Conservation (phyloP, 176 grass and related monocot genomes). For the Bromus sterilis region DNA sequence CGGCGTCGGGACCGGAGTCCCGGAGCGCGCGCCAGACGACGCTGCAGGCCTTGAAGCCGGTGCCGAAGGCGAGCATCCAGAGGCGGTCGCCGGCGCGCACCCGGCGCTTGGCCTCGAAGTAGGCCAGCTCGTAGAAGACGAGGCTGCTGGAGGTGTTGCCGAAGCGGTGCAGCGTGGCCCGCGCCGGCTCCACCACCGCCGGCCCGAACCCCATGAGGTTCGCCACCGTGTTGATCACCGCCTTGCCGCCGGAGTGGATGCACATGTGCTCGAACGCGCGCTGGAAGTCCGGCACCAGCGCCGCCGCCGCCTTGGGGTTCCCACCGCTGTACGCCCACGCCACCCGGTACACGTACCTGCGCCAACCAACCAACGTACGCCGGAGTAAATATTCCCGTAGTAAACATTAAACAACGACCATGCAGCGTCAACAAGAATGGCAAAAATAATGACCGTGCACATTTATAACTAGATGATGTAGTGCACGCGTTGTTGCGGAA, state of each 20-base stretch:
- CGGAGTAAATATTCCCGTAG: background rate
- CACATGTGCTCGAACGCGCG: slow-evolving; percentile 87
- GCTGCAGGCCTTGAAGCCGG: slow-evolving; percentile 79
- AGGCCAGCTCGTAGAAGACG: slow-evolving; percentile 92
- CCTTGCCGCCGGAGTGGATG: slow-evolving; percentile 85
- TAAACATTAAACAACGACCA: background rate
- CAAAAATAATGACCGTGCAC: background rate
- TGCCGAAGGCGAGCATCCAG: slow-evolving; percentile 94
- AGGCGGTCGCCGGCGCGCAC: slow-evolving; percentile 50
- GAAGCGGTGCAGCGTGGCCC: slow-evolving; percentile 69
- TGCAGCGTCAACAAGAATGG: background rate
- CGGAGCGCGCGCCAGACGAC: slow-evolving; percentile 55
- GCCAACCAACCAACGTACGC: no score
- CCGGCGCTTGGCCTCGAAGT: slow-evolving; percentile 72
- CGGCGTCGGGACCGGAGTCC: slow-evolving; percentile 49
- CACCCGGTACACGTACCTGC: slow-evolving; percentile 46
- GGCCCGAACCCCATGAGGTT: slow-evolving; percentile 57
- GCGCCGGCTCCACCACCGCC: slow-evolving; percentile 46
- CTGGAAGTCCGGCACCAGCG: slow-evolving; percentile 65
- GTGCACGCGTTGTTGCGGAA: no score
- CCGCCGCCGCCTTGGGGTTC: slow-evolving; percentile 20
- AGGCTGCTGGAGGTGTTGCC: slow-evolving; percentile 95
- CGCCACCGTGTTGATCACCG: slow-evolving; percentile 70
- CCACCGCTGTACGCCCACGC: slow-evolving; percentile 3
- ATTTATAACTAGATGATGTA: no score